These are phyloP conservation scores for Xylaria intraflava DNA, from an alignment of 495 filamentous ascomycete genomes.

Conservation along the genomic window DNA sequence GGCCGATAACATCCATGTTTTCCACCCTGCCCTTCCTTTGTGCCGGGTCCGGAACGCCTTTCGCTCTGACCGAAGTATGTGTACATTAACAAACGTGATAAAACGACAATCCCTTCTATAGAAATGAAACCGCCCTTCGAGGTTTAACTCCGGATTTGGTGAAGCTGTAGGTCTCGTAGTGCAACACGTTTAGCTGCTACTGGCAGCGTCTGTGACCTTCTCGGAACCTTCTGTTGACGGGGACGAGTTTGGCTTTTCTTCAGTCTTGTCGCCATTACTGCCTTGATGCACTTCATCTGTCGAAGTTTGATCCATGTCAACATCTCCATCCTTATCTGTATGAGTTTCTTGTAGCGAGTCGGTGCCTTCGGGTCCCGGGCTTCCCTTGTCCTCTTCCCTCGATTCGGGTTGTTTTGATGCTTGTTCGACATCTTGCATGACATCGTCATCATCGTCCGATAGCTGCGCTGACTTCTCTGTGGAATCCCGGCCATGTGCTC, in stretches of 20 bases:
- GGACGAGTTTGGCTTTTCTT: constrained; percentile 9
- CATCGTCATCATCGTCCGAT: constrained; percentile 29
- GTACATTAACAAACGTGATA: constrained; percentile 7
- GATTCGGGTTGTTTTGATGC: constrained; percentile 8
- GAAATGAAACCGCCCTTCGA: background rate
- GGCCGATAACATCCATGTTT: background rate
- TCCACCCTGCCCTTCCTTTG: constrained; percentile 1
- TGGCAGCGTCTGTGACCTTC: background rate
- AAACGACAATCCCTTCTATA: background rate
- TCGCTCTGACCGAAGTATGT: constrained; percentile 9
- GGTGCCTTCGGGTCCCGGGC: constrained; percentile 6
- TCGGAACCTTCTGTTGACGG: background rate
- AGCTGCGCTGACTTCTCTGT: constrained; percentile 4
- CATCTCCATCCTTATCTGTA: constrained; percentile 21
- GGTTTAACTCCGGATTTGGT: background rate
- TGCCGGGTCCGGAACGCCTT: constrained; percentile 15
- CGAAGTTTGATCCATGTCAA: constrained; percentile 21
- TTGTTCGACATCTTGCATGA: constrained; percentile 19
- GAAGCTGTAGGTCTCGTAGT: background rate
- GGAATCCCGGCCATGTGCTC: background rate
- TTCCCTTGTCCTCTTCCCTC: constrained; percentile 12
- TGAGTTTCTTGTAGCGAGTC: constrained; percentile 5
- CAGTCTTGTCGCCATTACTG: constrained; percentile 9
- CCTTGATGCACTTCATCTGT: constrained; percentile 10
- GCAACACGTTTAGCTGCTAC: background rate